These are phyloP conservation scores for Agaricus subrufescens DNA, from an alignment of 768 basidiomycete genomes.

Conservation along the genomic window DNA sequence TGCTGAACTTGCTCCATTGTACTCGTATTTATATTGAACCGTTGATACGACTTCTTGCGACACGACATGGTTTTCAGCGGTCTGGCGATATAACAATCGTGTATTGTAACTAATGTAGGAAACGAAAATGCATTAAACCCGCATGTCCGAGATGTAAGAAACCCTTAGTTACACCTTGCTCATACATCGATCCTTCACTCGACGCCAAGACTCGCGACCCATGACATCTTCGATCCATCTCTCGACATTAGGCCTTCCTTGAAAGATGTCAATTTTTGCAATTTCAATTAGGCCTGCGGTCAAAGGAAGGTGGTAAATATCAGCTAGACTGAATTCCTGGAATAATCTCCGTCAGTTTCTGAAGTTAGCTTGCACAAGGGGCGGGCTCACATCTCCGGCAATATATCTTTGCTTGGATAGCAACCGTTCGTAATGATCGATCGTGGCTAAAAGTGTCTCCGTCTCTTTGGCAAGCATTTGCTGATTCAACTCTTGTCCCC, in stretches of 20 bases:
- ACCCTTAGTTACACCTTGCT: too few species aligned
- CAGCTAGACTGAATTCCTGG: neutral
- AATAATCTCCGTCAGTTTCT: neutral
- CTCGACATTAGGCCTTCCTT: neutral
- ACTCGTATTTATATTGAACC: too few species aligned
- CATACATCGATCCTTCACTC: neutral
- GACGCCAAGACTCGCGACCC: neutral
- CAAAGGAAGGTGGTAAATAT: neutral
- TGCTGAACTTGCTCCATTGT: too few species aligned
- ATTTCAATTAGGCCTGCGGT: neutral
- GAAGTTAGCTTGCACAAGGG: neutral
- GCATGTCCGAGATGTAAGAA: too few species aligned
- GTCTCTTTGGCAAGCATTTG: constrained; percentile 16
- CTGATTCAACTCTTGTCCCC: constrained; percentile 16
- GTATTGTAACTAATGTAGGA: too few species aligned
- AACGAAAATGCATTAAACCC: too few species aligned
- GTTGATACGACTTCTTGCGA: too few species aligned
- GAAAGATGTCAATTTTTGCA: neutral
- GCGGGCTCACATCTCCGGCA: constrained; percentile 31
- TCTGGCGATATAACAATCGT: too few species aligned
- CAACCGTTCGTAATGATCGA: constrained; percentile 42
- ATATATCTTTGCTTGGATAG: constrained; percentile 42
- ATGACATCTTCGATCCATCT: neutral
- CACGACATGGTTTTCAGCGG: too few species aligned
- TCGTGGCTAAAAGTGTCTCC: constrained; percentile 25